Base-by-base conservation (phyloP, 805 yeast genomes). In the Yamadazyma olivae region DNA sequence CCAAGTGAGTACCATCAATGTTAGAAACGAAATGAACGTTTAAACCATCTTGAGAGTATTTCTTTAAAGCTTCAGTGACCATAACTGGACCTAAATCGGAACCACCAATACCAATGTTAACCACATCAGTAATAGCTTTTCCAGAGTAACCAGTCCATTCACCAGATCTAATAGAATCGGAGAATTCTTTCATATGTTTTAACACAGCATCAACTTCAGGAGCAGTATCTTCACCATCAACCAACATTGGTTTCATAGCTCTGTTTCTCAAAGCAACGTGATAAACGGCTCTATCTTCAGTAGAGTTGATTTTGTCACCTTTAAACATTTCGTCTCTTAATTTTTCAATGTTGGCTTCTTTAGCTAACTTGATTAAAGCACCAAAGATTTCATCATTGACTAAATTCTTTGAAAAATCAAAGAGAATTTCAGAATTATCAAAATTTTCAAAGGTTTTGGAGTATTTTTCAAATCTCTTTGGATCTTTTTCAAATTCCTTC, bases 101-200 rank as follows among this genome's bases (percentile, higher is more conserved):
- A 52, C 99, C 99, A 61, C 99, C 99, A 59, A 93, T 93, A 67
- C 99, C 99, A 54, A 93, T 87, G 77, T 93, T 93, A 56, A 93
- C 98, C 39, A 93, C 81, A 56, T 88, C 95, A 52, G 93, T 85
- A 68, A 93, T 91, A 53, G 73, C 68, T 77, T 89, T 88, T 51
- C 98, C 98, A 50, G 97, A 82, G 77, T 85, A 91, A 61, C 99
- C 99, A 54, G 79, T 89, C 97, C 98, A 91, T 48, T 70, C 75
- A 55, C 99, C 99, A 32, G 93, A 81, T 67, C 99, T 82, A 44
- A 93, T 85, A 46, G 75, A 71, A 46, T 87, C 86, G 39, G 95
- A 81, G 74, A 93, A 93, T 64, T 90, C 95, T 72, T 87, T 86
- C 95, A 93, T 90, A 77, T 93, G 99, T 55, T 81, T 79, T 61